Evolutionary conservation across 148 eudicot species (phyloP).

Genomic region (Suaeda aralocaspica): DNA sequence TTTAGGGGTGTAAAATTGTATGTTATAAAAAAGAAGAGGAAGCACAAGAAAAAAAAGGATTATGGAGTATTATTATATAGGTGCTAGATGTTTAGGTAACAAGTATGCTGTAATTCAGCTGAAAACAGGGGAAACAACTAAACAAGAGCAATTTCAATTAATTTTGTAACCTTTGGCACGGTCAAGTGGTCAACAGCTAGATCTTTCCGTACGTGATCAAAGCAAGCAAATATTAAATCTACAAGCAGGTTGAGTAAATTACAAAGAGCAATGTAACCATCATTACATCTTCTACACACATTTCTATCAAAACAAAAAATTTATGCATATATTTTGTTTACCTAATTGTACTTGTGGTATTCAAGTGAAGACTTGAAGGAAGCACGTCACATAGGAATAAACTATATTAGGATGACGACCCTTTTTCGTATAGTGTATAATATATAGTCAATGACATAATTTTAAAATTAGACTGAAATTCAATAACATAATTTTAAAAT

Average conservation of each 20-base stretch:
- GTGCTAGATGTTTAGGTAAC: neutral
- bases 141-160: neutral
- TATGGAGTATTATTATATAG: neutral
- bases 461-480: neutral
- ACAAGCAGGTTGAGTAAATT: neutral
- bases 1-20: neutral
- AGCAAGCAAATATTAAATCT: neutral
- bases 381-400: neutral
- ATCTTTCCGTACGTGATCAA: neutral
- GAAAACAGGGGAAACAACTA: neutral
- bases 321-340: neutral
- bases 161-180: neutral
- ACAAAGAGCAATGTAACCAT: neutral
- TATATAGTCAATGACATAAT: neutral
- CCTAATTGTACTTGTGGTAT: neutral
- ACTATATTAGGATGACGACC: neutral
- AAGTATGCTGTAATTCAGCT: neutral
- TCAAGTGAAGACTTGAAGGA: neutral
- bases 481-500: no score
- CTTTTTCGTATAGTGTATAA: neutral
- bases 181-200: conserved; percentile 3
- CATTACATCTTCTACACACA: neutral
- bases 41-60: neutral
- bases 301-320: neutral
- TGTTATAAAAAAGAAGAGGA: neutral